phyloP scores from a whole-genome alignment of 768 basidiomycete genomes.

The Lactifluus piperatus region DNA sequence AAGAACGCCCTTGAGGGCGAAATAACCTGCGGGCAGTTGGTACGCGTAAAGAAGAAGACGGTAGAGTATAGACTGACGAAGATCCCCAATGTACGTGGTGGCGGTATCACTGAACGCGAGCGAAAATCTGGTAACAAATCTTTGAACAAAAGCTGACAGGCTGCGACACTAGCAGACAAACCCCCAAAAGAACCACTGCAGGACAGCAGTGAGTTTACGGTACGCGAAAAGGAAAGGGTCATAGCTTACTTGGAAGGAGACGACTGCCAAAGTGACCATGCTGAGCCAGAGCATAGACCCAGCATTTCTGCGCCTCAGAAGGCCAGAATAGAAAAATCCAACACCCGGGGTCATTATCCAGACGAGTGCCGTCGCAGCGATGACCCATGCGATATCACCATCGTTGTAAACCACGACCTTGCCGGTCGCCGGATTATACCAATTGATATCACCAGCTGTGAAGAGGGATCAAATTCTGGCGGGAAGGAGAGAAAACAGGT shows the following conservation, averaged over 20 bases:
- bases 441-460: constrained; percentile 34
- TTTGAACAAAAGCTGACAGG: not conserved
- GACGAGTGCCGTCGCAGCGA: constrained; percentile 71
- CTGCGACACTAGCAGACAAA: not conserved
- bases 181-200: constrained; percentile 97
- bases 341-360: constrained; percentile 60
- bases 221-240: not conserved
- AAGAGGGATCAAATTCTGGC: not conserved
- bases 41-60: not conserved
- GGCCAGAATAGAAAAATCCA: constrained; percentile 85
- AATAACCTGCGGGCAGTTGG: constrained; percentile 50
- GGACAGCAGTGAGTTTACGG: constrained; percentile 8
- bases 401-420: constrained; percentile 39
- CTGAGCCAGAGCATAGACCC: constrained; percentile 81
- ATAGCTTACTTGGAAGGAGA: constrained; percentile 65
- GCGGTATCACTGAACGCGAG: constrained; percentile 81
- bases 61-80: constrained; percentile 41
- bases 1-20: constrained; percentile 73
- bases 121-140: constrained; percentile 41
- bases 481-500: not conserved
- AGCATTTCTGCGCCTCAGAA: constrained; percentile 89
- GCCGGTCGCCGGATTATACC: constrained; percentile 21
- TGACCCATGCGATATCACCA: constrained; percentile 62
- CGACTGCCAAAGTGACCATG: constrained; percentile 68
- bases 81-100: constrained; percentile 71